These are phyloP conservation scores for Fusarium guadeloupense DNA, from an alignment of 2,329 filamentous ascomycete species.

Conservation along the genomic window DNA sequence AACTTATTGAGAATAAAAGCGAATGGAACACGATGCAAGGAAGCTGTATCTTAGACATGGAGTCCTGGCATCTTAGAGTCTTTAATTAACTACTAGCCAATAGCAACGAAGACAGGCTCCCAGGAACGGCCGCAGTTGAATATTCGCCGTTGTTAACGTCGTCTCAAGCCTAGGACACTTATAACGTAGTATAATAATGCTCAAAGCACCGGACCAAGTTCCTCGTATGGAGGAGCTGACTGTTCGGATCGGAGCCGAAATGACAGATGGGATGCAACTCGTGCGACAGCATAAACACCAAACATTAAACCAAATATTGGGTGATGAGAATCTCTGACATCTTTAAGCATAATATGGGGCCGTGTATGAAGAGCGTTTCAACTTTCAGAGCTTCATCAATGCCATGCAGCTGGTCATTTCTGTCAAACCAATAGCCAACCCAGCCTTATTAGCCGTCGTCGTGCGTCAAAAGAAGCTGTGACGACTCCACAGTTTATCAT, in stretches of 20 bases:
- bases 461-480: slow-evolving; percentile 22
- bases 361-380: slow-evolving; percentile 33
- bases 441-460: slow-evolving; percentile 31
- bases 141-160: background rate
- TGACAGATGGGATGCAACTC: background rate
- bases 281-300: slow-evolving; percentile 8
- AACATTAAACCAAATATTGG: background rate
- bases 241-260: slow-evolving; percentile 21
- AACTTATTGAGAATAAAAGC: background rate
- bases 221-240: background rate
- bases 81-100: slow-evolving; percentile 8
- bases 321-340: background rate
- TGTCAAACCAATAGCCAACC: slow-evolving; percentile 26
- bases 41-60: background rate
- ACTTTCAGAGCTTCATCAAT: slow-evolving; percentile 19
- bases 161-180: slow-evolving; percentile 15
- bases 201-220: slow-evolving; percentile 8
- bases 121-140: background rate
- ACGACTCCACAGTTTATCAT: slow-evolving; percentile 26
- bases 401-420: slow-evolving; percentile 19
- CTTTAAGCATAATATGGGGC: slow-evolving; percentile 2
- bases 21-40: background rate
- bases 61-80: background rate
- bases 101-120: slow-evolving; percentile 16
- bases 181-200: no score